phyloP scores from a whole-genome alignment of 768 basidiomycete genomes.

The Phanerochaete sordida region DNA sequence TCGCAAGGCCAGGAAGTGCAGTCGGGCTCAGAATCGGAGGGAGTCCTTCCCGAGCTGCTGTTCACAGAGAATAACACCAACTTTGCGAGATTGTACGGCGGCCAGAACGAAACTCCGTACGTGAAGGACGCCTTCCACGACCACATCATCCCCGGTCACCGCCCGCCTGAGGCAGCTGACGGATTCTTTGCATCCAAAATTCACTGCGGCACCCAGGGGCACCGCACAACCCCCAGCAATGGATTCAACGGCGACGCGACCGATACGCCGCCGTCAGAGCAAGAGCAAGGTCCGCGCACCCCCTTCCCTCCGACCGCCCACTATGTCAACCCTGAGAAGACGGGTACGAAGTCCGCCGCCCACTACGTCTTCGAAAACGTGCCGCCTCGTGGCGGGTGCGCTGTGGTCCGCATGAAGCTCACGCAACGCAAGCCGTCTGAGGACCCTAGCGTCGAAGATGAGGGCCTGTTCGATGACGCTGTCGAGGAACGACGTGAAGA shows the following conservation, averaged over 20 bases:
- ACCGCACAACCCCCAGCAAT: slow-evolving; percentile 14
- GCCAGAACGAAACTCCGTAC: slow-evolving; percentile 75
- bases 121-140: slow-evolving; percentile 99
- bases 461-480: slow-evolving; percentile 81
- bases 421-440: slow-evolving; percentile 73
- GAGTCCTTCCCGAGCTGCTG: slow-evolving; percentile 75
- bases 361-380: slow-evolving; percentile 88
- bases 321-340: slow-evolving; percentile 84
- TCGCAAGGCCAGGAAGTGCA: slow-evolving; percentile 58
- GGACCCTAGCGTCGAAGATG: slow-evolving; percentile 82
- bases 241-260: slow-evolving; percentile 25
- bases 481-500: slow-evolving; percentile 90
- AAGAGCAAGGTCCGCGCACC: slow-evolving; percentile 50
- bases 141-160: slow-evolving; percentile 87
- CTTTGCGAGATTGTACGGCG: slow-evolving; percentile 86
- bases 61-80: slow-evolving; percentile 99
- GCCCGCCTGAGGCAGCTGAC: slow-evolving; percentile 45
- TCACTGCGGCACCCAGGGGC: slow-evolving; percentile 26
- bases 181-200: slow-evolving; percentile 46
- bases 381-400: slow-evolving; percentile 89
- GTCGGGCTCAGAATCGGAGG: slow-evolving; percentile 42
- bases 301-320: slow-evolving; percentile 48
- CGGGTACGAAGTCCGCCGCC: slow-evolving; percentile 90
- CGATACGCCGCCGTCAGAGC: slow-evolving; percentile 36
- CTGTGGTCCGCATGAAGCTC: slow-evolving; percentile 90